phyloP scores from a whole-genome alignment of 331 rosid genomes.

The Telfairia occidentalis region DNA sequence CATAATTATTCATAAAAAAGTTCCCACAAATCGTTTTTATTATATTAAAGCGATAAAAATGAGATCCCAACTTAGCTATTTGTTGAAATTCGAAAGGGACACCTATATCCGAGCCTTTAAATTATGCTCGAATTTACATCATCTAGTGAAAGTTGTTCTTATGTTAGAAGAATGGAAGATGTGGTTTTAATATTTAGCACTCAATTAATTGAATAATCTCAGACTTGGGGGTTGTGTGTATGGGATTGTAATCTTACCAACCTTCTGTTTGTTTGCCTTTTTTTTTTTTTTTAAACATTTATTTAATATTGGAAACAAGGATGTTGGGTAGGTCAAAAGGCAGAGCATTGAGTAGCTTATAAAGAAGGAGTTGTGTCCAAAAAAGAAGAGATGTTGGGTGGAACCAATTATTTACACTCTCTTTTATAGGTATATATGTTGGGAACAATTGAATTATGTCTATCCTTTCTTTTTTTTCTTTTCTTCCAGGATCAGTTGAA shows the following conservation, averaged over 20 bases:
- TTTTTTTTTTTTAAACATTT: not conserved
- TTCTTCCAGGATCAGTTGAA: not conserved
- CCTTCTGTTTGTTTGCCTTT: not conserved
- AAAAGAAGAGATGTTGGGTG: not conserved
- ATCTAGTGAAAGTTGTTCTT: too few species aligned
- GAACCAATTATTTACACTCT: not conserved
- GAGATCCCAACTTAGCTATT: too few species aligned
- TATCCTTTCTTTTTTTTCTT: not conserved
- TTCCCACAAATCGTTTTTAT: too few species aligned
- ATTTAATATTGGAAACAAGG: not conserved
- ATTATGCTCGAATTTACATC: too few species aligned
- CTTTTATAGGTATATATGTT: not conserved
- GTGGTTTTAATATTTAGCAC: too few species aligned
- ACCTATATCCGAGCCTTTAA: too few species aligned
- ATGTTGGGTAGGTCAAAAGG: not conserved
- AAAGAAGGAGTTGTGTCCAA: not conserved
- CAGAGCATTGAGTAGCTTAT: not conserved
- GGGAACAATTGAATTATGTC: not conserved
- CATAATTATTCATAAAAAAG: too few species aligned
- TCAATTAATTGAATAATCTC: too few species aligned
- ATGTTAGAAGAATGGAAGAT: too few species aligned
- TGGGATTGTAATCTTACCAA: not conserved
- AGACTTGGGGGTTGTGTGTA: not conserved
- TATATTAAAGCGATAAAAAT: too few species aligned
- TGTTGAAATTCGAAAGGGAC: too few species aligned